Percentiles rank a stretch among this genome's conserved stretches.
Evolutionary conservation across 768 basidiomycete species (phyloP).

Genomic region (Lactarius vividus): DNA sequence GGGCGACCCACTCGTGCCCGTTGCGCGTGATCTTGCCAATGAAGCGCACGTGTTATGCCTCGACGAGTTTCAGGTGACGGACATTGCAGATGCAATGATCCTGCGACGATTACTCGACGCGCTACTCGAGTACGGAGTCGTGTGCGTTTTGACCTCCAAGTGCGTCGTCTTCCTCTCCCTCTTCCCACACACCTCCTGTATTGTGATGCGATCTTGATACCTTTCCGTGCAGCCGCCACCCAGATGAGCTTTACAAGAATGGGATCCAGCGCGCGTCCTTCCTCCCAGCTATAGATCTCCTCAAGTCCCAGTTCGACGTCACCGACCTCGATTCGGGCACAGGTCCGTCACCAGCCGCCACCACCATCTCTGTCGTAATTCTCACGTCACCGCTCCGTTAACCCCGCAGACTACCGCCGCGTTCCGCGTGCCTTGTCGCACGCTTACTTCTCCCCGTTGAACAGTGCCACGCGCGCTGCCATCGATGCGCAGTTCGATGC

Average conservation of each 20-base stretch:
- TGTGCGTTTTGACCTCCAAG: constrained; percentile 98
- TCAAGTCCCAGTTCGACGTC: constrained; percentile 83
- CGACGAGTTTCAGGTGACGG: constrained; percentile 98
- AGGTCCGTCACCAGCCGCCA: constrained; percentile 44
- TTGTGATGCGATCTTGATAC: not conserved
- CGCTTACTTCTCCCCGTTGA: constrained; percentile 86
- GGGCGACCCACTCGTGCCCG: constrained; percentile 84
- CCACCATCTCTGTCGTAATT: not conserved
- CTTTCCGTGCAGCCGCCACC: constrained; percentile 70
- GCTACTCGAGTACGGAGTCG: constrained; percentile 84
- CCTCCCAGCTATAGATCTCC: constrained; percentile 88
- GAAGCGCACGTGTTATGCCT: constrained; percentile 90
- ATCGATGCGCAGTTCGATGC: constrained; percentile 83
- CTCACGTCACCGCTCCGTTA: not conserved
- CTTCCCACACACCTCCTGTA: too few relatives aligned
- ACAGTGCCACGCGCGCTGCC: constrained; percentile 60
- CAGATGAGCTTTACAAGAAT: constrained; percentile 97
- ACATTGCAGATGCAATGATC: constrained; percentile 99
- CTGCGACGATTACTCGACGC: constrained; percentile 83
- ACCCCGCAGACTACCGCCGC: constrained; percentile 80
- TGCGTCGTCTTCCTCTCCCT: constrained; percentile 40
- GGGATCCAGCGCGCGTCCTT: constrained; percentile 96
- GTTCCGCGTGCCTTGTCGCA: constrained; percentile 90
- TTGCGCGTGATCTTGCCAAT: constrained; percentile 83
- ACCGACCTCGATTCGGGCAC: constrained; percentile 95